Conservation (phyloP, 2,329 filamentous ascomycete species). For the Calonectria hongkongensis region DNA sequence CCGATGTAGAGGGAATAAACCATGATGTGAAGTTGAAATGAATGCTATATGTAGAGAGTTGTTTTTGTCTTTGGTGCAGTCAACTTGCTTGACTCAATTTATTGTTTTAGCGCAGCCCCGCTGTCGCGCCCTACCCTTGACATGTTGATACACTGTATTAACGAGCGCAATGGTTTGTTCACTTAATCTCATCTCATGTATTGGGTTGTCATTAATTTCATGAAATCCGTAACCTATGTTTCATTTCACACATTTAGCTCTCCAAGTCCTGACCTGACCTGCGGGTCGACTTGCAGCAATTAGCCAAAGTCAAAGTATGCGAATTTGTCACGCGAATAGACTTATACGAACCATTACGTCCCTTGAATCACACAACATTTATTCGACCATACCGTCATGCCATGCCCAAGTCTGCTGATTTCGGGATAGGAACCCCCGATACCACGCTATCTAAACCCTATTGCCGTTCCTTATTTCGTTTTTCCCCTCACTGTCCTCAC, state of each 20-base stretch:
- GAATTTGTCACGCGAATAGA: slow-evolving; percentile 16
- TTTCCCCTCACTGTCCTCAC: slow-evolving; percentile 26
- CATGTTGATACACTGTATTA: neutral
- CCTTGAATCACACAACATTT: neutral
- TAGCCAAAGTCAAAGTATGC: slow-evolving; percentile 3
- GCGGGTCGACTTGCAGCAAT: slow-evolving; percentile 20
- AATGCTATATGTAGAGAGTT: neutral
- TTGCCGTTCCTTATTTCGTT: neutral
- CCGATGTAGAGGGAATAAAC: slow-evolving; percentile 64
- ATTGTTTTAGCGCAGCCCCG: neutral
- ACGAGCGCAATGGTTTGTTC: neutral
- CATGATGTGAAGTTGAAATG: slow-evolving; percentile 53
- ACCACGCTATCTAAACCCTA: slow-evolving; percentile 28
- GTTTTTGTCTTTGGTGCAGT: neutral
- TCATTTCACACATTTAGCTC: neutral
- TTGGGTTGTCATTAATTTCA: neutral
- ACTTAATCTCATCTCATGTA: neutral
- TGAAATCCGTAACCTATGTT: neutral
- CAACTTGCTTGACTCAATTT: neutral
- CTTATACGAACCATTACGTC: slow-evolving; percentile 12
- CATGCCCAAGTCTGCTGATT: slow-evolving; percentile 31
- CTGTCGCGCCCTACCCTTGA: slow-evolving; percentile 25
- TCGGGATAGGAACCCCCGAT: slow-evolving; percentile 35
- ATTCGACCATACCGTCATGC: slow-evolving; percentile 1
- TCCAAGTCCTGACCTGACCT: slow-evolving; percentile 13